These are phyloP conservation scores for Backusella australiensis DNA, from an alignment of 192 early-diverging fungal species.

Conservation along the genomic window DNA sequence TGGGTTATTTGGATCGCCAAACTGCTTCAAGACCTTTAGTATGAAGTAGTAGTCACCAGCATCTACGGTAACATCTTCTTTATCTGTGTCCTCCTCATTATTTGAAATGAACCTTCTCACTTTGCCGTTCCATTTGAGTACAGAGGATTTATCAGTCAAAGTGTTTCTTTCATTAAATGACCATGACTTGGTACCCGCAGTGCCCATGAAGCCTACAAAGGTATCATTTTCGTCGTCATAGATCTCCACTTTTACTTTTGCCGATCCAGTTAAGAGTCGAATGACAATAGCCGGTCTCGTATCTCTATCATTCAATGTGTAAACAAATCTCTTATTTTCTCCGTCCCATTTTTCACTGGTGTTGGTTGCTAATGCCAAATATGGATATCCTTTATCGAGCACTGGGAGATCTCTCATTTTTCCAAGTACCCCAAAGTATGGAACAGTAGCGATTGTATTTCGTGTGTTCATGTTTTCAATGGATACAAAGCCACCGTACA, in stretches of 20 bases:
- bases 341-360: not conserved
- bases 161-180: constrained; percentile 21
- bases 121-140: constrained; percentile 19
- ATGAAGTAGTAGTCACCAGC: constrained; percentile 23
- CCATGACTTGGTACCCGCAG: not conserved
- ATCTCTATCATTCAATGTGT: constrained; percentile 27
- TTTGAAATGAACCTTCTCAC: not conserved
- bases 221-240: not conserved
- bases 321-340: not conserved
- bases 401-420: constrained; percentile 41
- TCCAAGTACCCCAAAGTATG: constrained; percentile 50
- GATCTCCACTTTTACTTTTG: constrained; percentile 14
- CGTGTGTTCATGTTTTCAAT: constrained; percentile 22
- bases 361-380: constrained; percentile 5
- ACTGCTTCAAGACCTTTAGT: constrained; percentile 21
- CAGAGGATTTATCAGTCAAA: not conserved
- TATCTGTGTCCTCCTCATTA: not conserved
- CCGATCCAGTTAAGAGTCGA: constrained; percentile 20
- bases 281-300: constrained; percentile 38
- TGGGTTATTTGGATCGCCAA: constrained; percentile 17
- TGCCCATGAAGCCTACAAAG: not conserved
- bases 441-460: constrained; percentile 30
- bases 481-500: constrained; percentile 47
- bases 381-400: constrained; percentile 29
- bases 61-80: not conserved